Conservation (phyloP, 2,329 filamentous ascomycete genomes). For the Talaromyces verruculosus region DNA sequence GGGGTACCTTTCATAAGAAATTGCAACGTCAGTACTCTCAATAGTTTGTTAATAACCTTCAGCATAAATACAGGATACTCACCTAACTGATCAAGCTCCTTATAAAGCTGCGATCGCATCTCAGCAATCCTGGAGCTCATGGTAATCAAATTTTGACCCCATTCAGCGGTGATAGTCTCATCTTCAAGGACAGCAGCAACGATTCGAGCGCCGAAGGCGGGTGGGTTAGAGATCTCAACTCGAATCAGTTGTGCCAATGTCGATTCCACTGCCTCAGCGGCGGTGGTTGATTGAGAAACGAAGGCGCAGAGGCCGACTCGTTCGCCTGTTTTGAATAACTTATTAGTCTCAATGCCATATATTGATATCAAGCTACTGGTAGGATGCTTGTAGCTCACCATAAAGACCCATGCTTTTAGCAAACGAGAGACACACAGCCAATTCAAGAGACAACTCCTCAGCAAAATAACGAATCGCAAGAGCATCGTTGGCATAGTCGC, state of each 20-base stretch:
- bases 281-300: constrained; percentile 18
- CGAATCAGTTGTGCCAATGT: constrained; percentile 58
- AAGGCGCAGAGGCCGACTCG: constrained; percentile 26
- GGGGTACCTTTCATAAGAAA: constrained; percentile 56
- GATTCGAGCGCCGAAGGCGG: constrained; percentile 85
- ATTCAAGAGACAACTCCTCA: constrained; percentile 70
- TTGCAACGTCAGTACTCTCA: neutral
- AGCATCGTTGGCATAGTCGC: constrained; percentile 39
- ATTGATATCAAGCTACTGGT: neutral
- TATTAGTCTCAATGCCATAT: neutral
- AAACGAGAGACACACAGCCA: constrained; percentile 57
- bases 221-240: constrained; percentile 92
- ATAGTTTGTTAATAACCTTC: neutral
- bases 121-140: constrained; percentile 91
- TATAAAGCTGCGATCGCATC: constrained; percentile 76
- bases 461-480: constrained; percentile 86
- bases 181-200: constrained; percentile 79
- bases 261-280: constrained; percentile 24
- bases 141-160: constrained; percentile 81
- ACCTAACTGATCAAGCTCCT: constrained; percentile 72
- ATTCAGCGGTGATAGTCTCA: constrained; percentile 71
- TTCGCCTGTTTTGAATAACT: constrained; percentile 14
- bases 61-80: neutral
- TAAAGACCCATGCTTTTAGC: constrained; percentile 53
- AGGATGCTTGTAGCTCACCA: constrained; percentile 17